phyloP scores from a whole-genome alignment of 139 green algal genomes.

The Closterium sp. region DNA sequence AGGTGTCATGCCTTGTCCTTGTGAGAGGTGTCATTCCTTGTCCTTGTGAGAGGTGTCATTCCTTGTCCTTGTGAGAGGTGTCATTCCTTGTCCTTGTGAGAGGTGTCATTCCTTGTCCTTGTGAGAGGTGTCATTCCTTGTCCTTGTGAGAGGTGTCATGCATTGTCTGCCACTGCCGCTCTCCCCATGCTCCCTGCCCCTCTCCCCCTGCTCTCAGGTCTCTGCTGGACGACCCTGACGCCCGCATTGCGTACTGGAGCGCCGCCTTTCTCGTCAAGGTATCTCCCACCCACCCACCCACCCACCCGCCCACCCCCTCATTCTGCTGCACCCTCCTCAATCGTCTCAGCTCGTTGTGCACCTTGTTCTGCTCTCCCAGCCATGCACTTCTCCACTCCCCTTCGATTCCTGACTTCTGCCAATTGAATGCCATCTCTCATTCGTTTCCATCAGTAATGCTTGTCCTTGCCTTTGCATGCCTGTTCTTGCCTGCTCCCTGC shows the following conservation, averaged over 20 bases:
- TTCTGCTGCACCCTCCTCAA: not conserved
- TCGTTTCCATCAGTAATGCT: too few species aligned
- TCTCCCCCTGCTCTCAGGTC: slow-evolving; percentile 10
- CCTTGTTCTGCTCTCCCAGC: not conserved
- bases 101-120: too few species aligned
- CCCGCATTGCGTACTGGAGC: slow-evolving; percentile 41
- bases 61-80: not conserved
- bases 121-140: too few species aligned
- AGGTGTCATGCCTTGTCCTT: not conserved
- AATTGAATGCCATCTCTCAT: not conserved
- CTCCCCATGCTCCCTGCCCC: not conserved
- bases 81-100: not conserved
- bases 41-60: too few species aligned
- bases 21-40: too few species aligned
- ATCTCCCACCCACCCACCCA: not conserved
- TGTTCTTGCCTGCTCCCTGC: too few species aligned
- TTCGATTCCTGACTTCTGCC: too few species aligned
- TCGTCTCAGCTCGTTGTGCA: not conserved
- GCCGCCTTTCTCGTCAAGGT: slow-evolving; percentile 45
- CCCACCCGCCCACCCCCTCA: not conserved
- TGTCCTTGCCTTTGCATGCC: too few species aligned
- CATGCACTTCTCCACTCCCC: not conserved
- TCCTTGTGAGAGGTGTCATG: not conserved
- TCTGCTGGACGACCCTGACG: slow-evolving; percentile 45
- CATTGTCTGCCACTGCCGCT: too few species aligned